Evolutionary conservation across 2,329 filamentous ascomycete species (phyloP).

Genomic region (Pseudogymnoascus pannorum): DNA sequence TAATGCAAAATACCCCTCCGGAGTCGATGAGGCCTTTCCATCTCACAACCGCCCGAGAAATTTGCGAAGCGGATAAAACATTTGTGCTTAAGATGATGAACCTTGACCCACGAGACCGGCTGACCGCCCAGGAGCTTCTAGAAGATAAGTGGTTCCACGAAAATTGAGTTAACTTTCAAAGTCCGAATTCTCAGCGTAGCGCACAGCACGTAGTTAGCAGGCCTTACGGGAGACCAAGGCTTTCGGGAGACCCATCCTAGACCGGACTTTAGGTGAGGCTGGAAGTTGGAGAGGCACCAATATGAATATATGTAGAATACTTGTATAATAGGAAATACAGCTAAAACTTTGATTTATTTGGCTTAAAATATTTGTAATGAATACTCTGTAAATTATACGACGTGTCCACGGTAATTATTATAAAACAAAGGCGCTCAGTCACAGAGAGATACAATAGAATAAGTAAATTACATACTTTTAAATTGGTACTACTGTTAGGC

Average conservation of each 20-base stretch:
- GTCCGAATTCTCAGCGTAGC: background rate
- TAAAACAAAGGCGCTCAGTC: too few relatives aligned
- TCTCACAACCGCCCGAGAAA: conserved; percentile 22
- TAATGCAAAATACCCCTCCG: conserved; percentile 11
- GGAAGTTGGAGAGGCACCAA: too few relatives aligned
- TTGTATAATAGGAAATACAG: background rate
- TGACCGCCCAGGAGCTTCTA: conserved; percentile 32
- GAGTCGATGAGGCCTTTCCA: conserved; percentile 25
- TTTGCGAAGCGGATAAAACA: conserved; percentile 26
- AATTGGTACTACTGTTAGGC: too few relatives aligned
- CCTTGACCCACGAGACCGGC: conserved; percentile 36
- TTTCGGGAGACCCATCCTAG: too few relatives aligned
- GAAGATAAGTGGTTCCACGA: conserved; percentile 32
- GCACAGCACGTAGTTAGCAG: too few relatives aligned
- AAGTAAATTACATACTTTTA: too few relatives aligned
- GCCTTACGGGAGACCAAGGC: too few relatives aligned
- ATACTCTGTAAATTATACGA: too few relatives aligned
- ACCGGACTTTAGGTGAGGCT: too few relatives aligned
- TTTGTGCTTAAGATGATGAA: conserved; percentile 39
- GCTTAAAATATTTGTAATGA: too few relatives aligned
- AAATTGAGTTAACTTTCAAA: background rate
- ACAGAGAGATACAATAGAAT: too few relatives aligned
- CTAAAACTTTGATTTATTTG: background rate
- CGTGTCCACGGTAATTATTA: too few relatives aligned
- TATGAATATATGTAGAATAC: background rate